Evolutionary conservation across 2,329 filamentous ascomycete genomes (phyloP), one percentile per base, ranked within the genome.

Genomic region (Talaromyces verruculosus): DNA sequence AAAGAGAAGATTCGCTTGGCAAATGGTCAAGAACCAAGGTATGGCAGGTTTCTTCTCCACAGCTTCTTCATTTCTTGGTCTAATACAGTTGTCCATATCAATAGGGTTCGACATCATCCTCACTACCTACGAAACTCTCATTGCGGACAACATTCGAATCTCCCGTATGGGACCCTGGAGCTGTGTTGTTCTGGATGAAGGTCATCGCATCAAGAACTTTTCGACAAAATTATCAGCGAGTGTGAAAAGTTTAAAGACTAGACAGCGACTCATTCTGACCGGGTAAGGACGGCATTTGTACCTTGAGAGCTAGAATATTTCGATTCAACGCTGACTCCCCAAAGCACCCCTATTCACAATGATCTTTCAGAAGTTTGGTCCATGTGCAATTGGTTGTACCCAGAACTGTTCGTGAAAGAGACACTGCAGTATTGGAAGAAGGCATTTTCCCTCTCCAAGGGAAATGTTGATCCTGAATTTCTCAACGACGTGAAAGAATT

Each of bases 331-430:
- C 30, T 53, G 11, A 57, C 17, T 10, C 25, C 13, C 25, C 22
- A 22, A 19, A 74, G 72, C 0, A 88, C 86, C 0, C 86, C 85
- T 0, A 76, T 88, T 0, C 86, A 88, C 67, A 88, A 88, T 67
- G 84, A 88, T 63, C 74, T 88, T 0, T 75, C 77, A 1, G 85
- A 88, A 70, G 77, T 87, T 67, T 88, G 85, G 85, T 82, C 84
- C 0, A 73, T 88, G 0, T 75, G 87, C 0, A 82, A 85, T 60
- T 88, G 84, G 83, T 77, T 88, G 0, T 85, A 84, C 49, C 85
- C 85, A 0, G 83, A 87, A n/a, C 80, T 88, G 0, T 88, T 88
- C 71, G 77, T 78, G 0, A 72, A 77, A 1, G 82, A 83, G 37
- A 87, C 85, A 0, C 77, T 77, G 10, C 75, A 80, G 2, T 73